Conservation (phyloP, 1,139 yeast species). For the Magnusiomyces fungicola region DNA sequence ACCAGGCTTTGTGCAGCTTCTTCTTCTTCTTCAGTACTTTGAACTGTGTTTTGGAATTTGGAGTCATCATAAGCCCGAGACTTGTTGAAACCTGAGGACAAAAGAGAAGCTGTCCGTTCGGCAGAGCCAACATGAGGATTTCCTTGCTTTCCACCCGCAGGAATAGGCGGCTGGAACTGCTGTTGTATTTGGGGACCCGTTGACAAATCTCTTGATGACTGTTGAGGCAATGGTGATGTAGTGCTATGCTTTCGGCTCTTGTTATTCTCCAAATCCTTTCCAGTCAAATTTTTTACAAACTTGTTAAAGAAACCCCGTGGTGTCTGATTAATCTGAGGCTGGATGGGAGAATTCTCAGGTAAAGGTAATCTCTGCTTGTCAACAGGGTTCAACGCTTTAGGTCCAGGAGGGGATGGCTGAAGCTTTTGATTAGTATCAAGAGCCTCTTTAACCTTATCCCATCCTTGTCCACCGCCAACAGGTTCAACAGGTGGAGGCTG, state of each 20-base stretch:
- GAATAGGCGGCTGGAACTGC: too few relatives aligned
- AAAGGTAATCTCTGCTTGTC: too few relatives aligned
- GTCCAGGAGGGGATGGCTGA: not conserved
- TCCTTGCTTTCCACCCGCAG: too few relatives aligned
- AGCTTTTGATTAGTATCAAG: not conserved
- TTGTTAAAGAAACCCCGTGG: conserved; percentile 2
- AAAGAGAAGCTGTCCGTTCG: not conserved
- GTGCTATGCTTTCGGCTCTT: too few relatives aligned
- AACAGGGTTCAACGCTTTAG: not conserved
- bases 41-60: not conserved
- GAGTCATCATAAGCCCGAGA: not conserved
- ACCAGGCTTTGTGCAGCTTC: too few relatives aligned
- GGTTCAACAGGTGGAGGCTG: not conserved
- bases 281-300: not conserved
- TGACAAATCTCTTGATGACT: too few relatives aligned
- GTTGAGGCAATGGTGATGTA: too few relatives aligned
- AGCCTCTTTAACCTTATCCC: conserved; percentile 4
- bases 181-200: too few relatives aligned
- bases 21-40: not conserved
- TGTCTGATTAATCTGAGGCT: too few relatives aligned
- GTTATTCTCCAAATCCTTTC: not conserved
- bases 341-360: too few relatives aligned
- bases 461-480: conserved; percentile 5
- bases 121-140: too few relatives aligned
- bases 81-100: not conserved